These are phyloP conservation scores for Colletotrichum agaves DNA, from an alignment of 2,329 filamentous ascomycete genomes.

Conservation along the genomic window DNA sequence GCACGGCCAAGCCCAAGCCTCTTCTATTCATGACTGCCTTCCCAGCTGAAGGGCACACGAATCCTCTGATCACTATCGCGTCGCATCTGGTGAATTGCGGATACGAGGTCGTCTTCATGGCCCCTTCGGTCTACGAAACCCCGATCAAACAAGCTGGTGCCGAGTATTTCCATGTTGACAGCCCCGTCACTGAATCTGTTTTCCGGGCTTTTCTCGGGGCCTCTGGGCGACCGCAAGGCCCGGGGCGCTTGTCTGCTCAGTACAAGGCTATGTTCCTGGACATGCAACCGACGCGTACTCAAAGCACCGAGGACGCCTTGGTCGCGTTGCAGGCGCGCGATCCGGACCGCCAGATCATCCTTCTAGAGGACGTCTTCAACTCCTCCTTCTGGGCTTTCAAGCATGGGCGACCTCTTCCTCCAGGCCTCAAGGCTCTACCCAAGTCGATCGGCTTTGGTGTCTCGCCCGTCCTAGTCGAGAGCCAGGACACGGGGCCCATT, in stretches of 20 bases:
- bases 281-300: background rate
- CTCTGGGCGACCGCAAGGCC: constrained; percentile 31
- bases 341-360: constrained; percentile 46
- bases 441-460: constrained; percentile 47
- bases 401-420: constrained; percentile 41
- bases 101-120: constrained; percentile 52
- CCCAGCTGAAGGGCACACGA: constrained; percentile 40
- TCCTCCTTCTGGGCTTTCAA: constrained; percentile 45
- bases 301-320: constrained; percentile 32
- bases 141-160: constrained; percentile 48
- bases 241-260: constrained; percentile 20
- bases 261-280: constrained; percentile 35
- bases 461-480: constrained; percentile 44
- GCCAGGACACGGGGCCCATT: constrained; percentile 46
- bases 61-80: constrained; percentile 44
- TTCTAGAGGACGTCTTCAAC: constrained; percentile 46
- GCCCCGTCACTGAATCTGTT: background rate
- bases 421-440: constrained; percentile 41
- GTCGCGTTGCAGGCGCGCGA: constrained; percentile 41
- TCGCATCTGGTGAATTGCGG: constrained; percentile 46
- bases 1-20: constrained; percentile 21
- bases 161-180: constrained; percentile 43
- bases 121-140: constrained; percentile 43
- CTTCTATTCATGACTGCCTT: constrained; percentile 40
- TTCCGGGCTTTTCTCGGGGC: background rate